Evolutionary conservation across 768 basidiomycete species (phyloP), one percentile per base, ranked within the genome.

Genomic region (Cystobasidium onofrii): DNA sequence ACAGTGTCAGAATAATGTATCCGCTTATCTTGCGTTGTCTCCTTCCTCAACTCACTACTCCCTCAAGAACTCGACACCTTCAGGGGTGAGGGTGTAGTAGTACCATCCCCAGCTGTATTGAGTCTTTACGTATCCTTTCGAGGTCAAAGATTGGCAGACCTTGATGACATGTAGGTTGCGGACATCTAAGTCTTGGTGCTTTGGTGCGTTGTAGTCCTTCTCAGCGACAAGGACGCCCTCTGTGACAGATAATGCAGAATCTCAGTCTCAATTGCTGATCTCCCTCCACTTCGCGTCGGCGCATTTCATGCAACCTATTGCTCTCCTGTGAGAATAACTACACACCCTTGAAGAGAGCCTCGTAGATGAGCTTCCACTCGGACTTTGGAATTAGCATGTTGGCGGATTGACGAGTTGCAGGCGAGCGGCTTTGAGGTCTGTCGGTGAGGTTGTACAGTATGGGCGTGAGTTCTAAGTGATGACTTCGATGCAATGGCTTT

Each of bases 41-140:
- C 61, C 77, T 66, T 43, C 10, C 31, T 17, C 41, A 63, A 77
- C 81, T 65, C 76, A 86, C 85, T 89, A 93, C 84, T 95, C 92
- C 76, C 95, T 89, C 82, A 98, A 90, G 84, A 90, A 95, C 78
- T 95, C 92, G 76, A 98, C 89, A 80, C 96, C 96, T 83, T 98
- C 96, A 65, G 92, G 89, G 79, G 94, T 99, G 80, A 99, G 86
- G 80, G 88, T 86, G 84, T 98, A 99, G 83, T 98, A 99, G 84
- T 96, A 99, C 86, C 88, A 96, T 81, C 97, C 93, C 96, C 96
- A 99, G 62, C 90, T 92, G 86, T 98, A 98, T 81, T 92, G 95
- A 78, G 96, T 99, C 88, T 97, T 97, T 85, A 98, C 92, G 83
- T 85, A 88, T 72, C 95, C 94, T 79, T 83, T 84, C 72, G 87